Evolutionary conservation across 441 rosid genomes (phyloP), one percentile per base, ranked within the genome.

Genomic region (Melastoma candidum): DNA sequence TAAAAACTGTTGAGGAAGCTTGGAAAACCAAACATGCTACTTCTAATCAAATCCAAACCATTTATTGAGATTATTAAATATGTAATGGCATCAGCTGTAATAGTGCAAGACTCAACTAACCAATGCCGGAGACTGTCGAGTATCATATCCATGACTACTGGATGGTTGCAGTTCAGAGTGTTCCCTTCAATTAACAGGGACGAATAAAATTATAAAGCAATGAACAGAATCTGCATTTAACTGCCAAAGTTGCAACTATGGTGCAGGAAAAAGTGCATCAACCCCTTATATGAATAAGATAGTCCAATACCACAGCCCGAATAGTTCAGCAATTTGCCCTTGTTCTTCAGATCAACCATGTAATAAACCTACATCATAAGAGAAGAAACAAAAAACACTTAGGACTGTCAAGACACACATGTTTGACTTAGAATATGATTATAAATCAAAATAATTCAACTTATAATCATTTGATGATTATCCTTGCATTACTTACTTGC

Each of bases 121-220:
- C 98, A 93, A 72, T 93, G 95, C 68, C 84, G 78, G 68, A 93
- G 71, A 80, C 97, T 92, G 68, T 88, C 89, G 13, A 92, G 85
- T 66, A 88, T 76, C 61, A 87, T 80, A 62, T 87, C 95, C 95
- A 78, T 82, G 61, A 92, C 98, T 62, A 88, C 85, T 39, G 94
- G 96, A 73, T 85, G 94, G 65, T 88, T 92, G 71, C 95, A 92
- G 74, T 92, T 88, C 49, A 92, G 77, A 12, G 94, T 80, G 73
- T 92, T 87, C 57, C 98, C 98, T 92, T 87, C 47, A 73, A 36
- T 36, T 2, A 36, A 5, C 43, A 36, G 43, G 43, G 43, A 36
- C 2, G 43, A 6, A 36, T 36, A 36, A 0, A 7, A 36, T 36
- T 36, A 36, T 10, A 4, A 36, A 36, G 43, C 7, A 10, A 4